Percentiles rank a stretch among this genome's conserved stretches.
These are phyloP conservation scores for Starmerella kuoi DNA, from an alignment of 805 yeast species.

Conservation along the genomic window DNA sequence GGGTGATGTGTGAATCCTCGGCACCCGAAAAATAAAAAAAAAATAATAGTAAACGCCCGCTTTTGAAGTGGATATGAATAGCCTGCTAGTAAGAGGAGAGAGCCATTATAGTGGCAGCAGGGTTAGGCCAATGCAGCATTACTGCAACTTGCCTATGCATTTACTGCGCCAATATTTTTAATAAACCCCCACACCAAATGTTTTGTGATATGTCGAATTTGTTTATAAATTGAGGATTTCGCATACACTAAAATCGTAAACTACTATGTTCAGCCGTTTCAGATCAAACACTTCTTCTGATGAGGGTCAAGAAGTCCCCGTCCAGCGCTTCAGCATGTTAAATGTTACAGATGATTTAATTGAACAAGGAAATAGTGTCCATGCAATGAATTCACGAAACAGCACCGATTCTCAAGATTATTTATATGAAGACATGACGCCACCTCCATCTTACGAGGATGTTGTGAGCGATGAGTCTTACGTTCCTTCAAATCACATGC, in stretches of 20 bases:
- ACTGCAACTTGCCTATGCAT: no score
- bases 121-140: no score
- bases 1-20: no score
- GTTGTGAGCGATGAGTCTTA: constrained; percentile 13
- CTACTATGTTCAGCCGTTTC: no score
- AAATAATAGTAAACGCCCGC: no score
- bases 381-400: not conserved
- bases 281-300: not conserved
- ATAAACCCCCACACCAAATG: no score
- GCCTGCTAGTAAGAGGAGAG: no score
- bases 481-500: not conserved
- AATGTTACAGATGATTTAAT: not conserved
- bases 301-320: not conserved
- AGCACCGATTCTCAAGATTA: constrained; percentile 5
- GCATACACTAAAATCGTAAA: not conserved
- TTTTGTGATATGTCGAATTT: no score
- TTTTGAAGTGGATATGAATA: no score
- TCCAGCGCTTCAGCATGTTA: not conserved
- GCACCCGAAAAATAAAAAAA: no score
- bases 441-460: constrained; percentile 18
- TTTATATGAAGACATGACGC: not conserved
- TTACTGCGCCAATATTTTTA: not conserved
- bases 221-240: not conserved
- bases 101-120: no score
- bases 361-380: not conserved